Percentiles rank a stretch among this genome's conserved stretches.
phyloP scores from a whole-genome alignment of 495 filamentous ascomycete species.

The Penicillium coffeae region DNA sequence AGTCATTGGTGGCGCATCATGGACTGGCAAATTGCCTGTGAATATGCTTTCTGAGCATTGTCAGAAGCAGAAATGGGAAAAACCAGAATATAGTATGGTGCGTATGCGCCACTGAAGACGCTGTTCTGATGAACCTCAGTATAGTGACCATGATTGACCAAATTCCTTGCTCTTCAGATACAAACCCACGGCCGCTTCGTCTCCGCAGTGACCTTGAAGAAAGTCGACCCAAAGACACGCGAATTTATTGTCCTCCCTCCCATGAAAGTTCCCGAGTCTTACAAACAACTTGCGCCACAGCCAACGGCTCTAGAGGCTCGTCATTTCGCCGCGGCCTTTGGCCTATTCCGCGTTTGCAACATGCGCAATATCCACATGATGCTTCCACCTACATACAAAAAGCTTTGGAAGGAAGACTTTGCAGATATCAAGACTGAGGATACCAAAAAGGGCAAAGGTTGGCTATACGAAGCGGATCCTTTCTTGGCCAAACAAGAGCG shows the following conservation, averaged over 20 bases:
- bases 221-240: slow-evolving; percentile 77
- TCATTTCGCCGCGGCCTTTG: slow-evolving; percentile 88
- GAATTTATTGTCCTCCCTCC: slow-evolving; percentile 70
- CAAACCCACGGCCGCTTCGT: slow-evolving; percentile 62
- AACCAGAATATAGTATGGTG: slow-evolving; percentile 84
- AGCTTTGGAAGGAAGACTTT: slow-evolving; percentile 85
- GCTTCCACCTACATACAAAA: slow-evolving; percentile 82
- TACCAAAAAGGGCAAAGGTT: slow-evolving; percentile 67
- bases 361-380: slow-evolving; percentile 93
- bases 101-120: neutral
- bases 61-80: slow-evolving; percentile 92
- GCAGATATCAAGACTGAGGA: slow-evolving; percentile 73
- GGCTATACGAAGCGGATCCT: slow-evolving; percentile 96
- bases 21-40: slow-evolving; percentile 95
- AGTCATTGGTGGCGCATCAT: slow-evolving; percentile 89
- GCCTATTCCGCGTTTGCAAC: slow-evolving; percentile 83
- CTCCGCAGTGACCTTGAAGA: slow-evolving; percentile 72
- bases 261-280: slow-evolving; percentile 70
- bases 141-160: neutral
- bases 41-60: slow-evolving; percentile 92
- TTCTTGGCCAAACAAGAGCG: slow-evolving; percentile 76
- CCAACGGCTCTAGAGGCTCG: slow-evolving; percentile 81
- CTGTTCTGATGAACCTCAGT: neutral
- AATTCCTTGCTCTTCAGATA: slow-evolving; percentile 25
- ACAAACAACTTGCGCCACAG: slow-evolving; percentile 64